Percentiles rank a stretch among this genome's conserved stretches.
Evolutionary conservation across 1,284 basidiomycete species (phyloP).

Genomic region (Sanghuangporus weigelae): DNA sequence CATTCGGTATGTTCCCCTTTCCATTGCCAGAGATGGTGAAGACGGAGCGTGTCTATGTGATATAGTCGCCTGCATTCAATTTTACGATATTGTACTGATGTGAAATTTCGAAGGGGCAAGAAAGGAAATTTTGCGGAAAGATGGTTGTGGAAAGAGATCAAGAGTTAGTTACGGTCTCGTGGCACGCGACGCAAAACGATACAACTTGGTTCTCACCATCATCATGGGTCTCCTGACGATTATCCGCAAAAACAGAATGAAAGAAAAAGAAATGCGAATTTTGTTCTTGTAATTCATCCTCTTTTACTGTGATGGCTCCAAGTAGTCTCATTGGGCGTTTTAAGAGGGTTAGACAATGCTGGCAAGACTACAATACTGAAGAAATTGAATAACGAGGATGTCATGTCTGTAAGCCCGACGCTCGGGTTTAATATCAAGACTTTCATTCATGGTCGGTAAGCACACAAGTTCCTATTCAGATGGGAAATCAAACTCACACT

Average conservation of each 20-base stretch:
- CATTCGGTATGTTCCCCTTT: slow-evolving; percentile 59
- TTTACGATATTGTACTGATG: neutral
- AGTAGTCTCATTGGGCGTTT: neutral
- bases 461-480: slow-evolving; percentile 14
- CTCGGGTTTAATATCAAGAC: slow-evolving; percentile 99
- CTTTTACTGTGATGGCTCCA: neutral
- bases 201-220: neutral
- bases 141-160: neutral
- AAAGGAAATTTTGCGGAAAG: neutral
- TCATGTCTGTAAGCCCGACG: slow-evolving; percentile 85
- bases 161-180: neutral
- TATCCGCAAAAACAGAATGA: slow-evolving; percentile 93
- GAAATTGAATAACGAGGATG: slow-evolving; percentile 88
- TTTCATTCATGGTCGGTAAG: slow-evolving; percentile 84
- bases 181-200: neutral
- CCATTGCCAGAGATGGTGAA: slow-evolving; percentile 60
- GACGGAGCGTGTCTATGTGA: slow-evolving; percentile 6
- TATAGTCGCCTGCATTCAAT: neutral
- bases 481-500: slow-evolving; percentile 5
- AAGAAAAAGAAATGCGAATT: slow-evolving; percentile 94
- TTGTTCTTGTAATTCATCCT: slow-evolving; percentile 73
- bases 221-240: slow-evolving; percentile 91
- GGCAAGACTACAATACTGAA: slow-evolving; percentile 99
- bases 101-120: neutral
- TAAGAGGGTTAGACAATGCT: slow-evolving; percentile 96